Conservation (phyloP, 1,284 basidiomycete genomes). For the Trametes polyzona region DNA sequence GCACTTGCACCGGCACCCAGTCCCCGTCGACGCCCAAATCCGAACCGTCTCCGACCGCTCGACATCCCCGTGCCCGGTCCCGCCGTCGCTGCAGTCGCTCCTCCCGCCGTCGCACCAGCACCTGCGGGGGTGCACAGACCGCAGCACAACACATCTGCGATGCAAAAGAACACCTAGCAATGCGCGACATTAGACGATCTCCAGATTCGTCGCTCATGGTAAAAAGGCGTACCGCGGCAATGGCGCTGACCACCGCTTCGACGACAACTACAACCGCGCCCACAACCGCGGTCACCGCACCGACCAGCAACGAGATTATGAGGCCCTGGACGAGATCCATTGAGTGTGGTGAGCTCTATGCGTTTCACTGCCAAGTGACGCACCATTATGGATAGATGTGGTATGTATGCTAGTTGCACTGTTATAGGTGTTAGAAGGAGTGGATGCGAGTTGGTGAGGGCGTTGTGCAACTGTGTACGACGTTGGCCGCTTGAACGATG, state of each 20-base stretch:
- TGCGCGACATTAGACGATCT: not conserved
- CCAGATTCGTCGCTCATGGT: not conserved
- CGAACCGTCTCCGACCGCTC: not conserved
- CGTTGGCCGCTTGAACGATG: too few species aligned
- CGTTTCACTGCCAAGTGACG: not conserved
- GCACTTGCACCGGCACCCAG: not conserved
- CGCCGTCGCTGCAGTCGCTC: not conserved
- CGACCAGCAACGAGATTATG: not conserved
- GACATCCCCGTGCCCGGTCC: conserved; percentile 1
- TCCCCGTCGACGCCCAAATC: not conserved
- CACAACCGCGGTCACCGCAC: not conserved
- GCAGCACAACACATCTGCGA: conserved; percentile 2
- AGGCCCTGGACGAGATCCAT: not conserved
- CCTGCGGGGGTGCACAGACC: conserved; percentile 1
- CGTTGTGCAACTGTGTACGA: too few species aligned
- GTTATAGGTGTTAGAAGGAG: too few species aligned
- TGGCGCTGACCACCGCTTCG: not conserved
- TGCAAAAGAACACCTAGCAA: not conserved
- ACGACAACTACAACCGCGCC: not conserved
- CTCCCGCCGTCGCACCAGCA: not conserved
- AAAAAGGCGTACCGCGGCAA: not conserved
- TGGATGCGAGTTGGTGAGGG: too few species aligned
- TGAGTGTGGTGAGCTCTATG: not conserved
- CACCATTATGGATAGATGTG: not conserved
- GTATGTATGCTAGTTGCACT: not conserved